These are phyloP conservation scores for Candida insectalens DNA, from an alignment of 805 yeast genomes.

Conservation along the genomic window DNA sequence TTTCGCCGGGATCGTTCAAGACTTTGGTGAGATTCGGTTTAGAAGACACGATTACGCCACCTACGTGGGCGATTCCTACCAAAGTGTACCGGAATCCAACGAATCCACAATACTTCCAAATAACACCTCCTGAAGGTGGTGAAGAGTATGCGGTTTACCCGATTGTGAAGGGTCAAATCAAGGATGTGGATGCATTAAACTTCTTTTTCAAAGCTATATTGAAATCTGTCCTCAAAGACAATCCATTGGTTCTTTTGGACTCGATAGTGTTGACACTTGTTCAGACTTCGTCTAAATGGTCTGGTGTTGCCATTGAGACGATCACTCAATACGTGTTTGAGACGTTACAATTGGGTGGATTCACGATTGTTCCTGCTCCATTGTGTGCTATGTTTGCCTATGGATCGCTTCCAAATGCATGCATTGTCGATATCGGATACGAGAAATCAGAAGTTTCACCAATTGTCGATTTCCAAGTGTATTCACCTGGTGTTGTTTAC, in stretches of 20 bases:
- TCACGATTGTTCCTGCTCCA: conserved; percentile 58
- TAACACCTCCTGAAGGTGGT: conserved; percentile 22
- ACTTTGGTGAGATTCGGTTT: conserved; percentile 78
- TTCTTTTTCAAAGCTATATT: conserved; percentile 46
- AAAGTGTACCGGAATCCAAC: conserved; percentile 32
- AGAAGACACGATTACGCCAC: conserved; percentile 65
- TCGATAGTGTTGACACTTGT: conserved; percentile 62
- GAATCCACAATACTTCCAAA: background rate
- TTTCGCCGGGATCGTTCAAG: conserved; percentile 69
- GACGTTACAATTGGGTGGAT: conserved; percentile 57
- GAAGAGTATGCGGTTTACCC: conserved; percentile 42
- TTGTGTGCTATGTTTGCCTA: conserved; percentile 68
- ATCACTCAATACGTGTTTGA: conserved; percentile 74
- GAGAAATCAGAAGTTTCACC: conserved; percentile 72
- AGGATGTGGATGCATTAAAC: conserved; percentile 60
- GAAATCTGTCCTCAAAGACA: conserved; percentile 33
- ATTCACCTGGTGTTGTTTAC: conserved; percentile 36
- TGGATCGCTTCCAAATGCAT: conserved; percentile 51
- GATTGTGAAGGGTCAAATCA: conserved; percentile 52
- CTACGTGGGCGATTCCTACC: conserved; percentile 71
- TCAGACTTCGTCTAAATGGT: conserved; percentile 57
- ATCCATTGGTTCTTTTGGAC: conserved; percentile 18
- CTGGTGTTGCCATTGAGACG: conserved; percentile 53
- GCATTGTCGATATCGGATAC: conserved; percentile 75
- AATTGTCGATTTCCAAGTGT: conserved; percentile 60